A percentile compares a stretch with the other conserved stretches of the same genome.
Evolutionary conservation across 139 green algal species (phyloP).

Genomic region (Chlamydomonas sphaeroides): DNA sequence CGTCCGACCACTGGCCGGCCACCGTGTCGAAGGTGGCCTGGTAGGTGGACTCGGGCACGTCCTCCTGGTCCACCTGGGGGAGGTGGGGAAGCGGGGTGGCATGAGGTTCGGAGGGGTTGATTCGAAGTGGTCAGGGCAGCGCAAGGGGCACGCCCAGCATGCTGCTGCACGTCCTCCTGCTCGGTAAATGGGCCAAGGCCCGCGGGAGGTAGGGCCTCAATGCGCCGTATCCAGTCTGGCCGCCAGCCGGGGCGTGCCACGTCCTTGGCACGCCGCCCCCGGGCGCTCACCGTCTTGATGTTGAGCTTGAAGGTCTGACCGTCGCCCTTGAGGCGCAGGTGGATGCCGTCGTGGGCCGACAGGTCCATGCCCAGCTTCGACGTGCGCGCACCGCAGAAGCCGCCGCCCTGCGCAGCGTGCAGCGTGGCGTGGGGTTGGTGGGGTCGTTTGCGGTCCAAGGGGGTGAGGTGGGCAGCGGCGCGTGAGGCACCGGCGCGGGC

Average conservation of each 20-base stretch:
- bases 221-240: no score
- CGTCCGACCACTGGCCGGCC: conserved; percentile 71
- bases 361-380: conserved; percentile 51
- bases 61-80: conserved; percentile 64
- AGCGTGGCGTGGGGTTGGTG: no score
- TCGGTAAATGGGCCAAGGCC: no score
- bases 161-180: neutral
- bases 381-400: conserved; percentile 87
- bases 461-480: no score
- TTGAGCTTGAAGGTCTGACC: conserved; percentile 91
- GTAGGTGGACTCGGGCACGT: conserved; percentile 83
- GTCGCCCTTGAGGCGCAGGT: conserved; percentile 76
- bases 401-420: conserved; percentile 85
- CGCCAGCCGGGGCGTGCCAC: no score
- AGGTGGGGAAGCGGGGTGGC: neutral
- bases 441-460: neutral
- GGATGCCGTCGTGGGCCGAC: conserved; percentile 65
- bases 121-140: neutral
- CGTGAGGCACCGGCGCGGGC: conserved; percentile 9
- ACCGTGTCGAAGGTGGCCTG: conserved; percentile 86
- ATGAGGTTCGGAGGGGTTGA: neutral
- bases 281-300: conserved; percentile 91
- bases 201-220: no score
- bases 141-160: neutral
- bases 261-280: no score